These are phyloP conservation scores for Albophoma yamanashiensis DNA, from an alignment of 2,329 filamentous ascomycete genomes.

Conservation along the genomic window DNA sequence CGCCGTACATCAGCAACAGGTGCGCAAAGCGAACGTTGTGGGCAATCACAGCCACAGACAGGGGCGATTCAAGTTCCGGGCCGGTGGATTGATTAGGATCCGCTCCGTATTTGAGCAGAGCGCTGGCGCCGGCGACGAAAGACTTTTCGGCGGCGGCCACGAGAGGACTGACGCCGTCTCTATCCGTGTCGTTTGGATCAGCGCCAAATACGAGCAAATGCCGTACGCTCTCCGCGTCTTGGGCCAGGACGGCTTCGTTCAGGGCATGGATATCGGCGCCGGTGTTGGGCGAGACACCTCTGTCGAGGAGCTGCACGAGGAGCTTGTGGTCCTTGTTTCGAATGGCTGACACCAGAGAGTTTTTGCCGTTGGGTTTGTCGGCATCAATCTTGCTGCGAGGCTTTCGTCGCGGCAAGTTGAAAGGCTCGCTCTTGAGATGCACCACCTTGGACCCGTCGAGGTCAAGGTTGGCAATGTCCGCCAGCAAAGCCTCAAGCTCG, in stretches of 20 bases:
- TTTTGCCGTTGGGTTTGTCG: slow-evolving; percentile 32
- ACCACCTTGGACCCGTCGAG: slow-evolving; percentile 30
- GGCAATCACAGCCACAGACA: slow-evolving; percentile 37
- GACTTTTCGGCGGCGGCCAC: slow-evolving; percentile 38
- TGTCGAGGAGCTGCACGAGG: slow-evolving; percentile 46
- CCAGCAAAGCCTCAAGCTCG: slow-evolving; percentile 14
- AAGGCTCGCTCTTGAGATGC: slow-evolving; percentile 38
- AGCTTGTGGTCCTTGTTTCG: slow-evolving; percentile 45
- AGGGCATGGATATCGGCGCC: slow-evolving; percentile 35
- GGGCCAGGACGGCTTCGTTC: slow-evolving; percentile 38
- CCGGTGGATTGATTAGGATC: slow-evolving; percentile 43
- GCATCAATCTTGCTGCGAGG: slow-evolving; percentile 33
- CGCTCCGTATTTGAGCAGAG: slow-evolving; percentile 54
- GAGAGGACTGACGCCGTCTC: slow-evolving; percentile 39
- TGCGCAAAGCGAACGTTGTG: slow-evolving; percentile 47
- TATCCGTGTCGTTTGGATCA: slow-evolving; percentile 41
- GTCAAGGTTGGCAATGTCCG: slow-evolving; percentile 25
- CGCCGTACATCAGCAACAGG: slow-evolving; percentile 51
- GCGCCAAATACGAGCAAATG: slow-evolving; percentile 46
- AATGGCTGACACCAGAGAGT: slow-evolving; percentile 41
- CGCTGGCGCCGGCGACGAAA: slow-evolving; percentile 44
- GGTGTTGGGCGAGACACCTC: slow-evolving; percentile 41
- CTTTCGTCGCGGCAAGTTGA: slow-evolving; percentile 39
- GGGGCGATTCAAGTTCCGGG: slow-evolving; percentile 41
- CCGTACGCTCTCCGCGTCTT: slow-evolving; percentile 42